These are phyloP conservation scores for Aurantiochytrium sp. DNA, from an alignment of 108 stramenopile species.

Conservation along the genomic window DNA sequence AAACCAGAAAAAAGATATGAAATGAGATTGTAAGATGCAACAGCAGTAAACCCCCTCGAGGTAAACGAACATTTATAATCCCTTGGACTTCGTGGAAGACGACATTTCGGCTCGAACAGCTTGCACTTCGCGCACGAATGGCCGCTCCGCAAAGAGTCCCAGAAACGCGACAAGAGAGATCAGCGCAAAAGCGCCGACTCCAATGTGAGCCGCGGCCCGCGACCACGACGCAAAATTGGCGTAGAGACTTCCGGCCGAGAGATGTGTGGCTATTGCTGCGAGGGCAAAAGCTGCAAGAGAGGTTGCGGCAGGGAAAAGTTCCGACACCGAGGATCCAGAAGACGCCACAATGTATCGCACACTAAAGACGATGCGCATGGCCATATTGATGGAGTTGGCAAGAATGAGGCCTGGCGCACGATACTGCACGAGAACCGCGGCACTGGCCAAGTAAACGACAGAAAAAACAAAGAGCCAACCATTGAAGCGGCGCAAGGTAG, in stretches of 20 bases:
- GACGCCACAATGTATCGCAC: neutral
- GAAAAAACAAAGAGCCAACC: conserved; percentile 2
- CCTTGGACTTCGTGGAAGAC: neutral
- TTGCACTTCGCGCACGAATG: neutral
- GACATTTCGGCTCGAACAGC: neutral
- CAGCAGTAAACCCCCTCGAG: too few species aligned
- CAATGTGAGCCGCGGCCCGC: neutral
- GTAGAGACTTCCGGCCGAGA: neutral
- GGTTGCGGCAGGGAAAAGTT: neutral
- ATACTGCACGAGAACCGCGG: neutral
- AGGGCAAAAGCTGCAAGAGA: neutral
- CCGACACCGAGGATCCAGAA: neutral
- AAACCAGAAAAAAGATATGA: too few species aligned
- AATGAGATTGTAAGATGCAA: too few species aligned
- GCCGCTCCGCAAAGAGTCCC: neutral
- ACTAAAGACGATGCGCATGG: neutral
- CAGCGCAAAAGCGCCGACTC: neutral
- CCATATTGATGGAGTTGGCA: neutral
- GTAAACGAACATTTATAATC: neutral
- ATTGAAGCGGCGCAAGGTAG: neutral
- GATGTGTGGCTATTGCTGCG: neutral
- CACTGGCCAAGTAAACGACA: neutral
- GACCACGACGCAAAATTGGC: neutral
- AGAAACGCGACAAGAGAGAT: neutral
- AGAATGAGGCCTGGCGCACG: neutral